These are phyloP conservation scores for Citrus trifoliata DNA, from an alignment of 345 rosid genomes.

Conservation along the genomic window DNA sequence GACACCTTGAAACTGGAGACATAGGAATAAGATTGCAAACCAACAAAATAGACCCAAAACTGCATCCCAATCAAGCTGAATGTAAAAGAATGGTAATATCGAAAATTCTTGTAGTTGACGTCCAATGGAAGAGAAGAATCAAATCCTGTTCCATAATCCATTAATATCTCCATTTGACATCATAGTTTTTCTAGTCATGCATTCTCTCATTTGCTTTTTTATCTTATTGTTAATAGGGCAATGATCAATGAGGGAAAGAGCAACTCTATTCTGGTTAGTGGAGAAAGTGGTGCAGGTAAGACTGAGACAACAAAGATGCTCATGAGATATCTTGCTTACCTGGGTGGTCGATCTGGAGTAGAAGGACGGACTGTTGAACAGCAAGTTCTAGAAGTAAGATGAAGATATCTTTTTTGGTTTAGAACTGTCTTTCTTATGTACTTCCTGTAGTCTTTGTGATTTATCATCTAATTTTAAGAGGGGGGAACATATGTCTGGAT, in stretches of 20 bases:
- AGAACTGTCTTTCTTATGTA: background rate
- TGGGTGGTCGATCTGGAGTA: conserved; percentile 98
- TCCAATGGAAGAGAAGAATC: too few species aligned
- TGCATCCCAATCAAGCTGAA: too few species aligned
- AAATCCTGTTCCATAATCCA: too few species aligned
- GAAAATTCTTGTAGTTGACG: too few species aligned
- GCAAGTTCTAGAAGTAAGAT: conserved; percentile 96
- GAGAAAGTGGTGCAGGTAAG: conserved; percentile 99
- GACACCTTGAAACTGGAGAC: too few species aligned
- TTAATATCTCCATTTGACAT: conserved; percentile 9
- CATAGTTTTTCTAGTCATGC: conserved; percentile 6
- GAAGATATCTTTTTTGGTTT: conserved; percentile 14
- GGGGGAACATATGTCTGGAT: conserved; percentile 18
- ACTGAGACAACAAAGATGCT: conserved; percentile 99
- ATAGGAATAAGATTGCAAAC: too few species aligned
- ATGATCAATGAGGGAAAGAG: conserved; percentile 99
- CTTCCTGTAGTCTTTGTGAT: conserved; percentile 3
- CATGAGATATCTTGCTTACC: conserved; percentile 97
- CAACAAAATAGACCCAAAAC: too few species aligned
- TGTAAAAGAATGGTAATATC: too few species aligned
- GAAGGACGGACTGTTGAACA: conserved; percentile 99
- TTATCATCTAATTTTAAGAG: background rate
- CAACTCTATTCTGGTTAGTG: conserved; percentile 99
- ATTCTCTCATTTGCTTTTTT: conserved; percentile 18
- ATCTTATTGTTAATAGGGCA: conserved; percentile 51